These are phyloP conservation scores for Colletotrichum falcatum DNA, from an alignment of 2,329 filamentous ascomycete genomes.

Conservation along the genomic window DNA sequence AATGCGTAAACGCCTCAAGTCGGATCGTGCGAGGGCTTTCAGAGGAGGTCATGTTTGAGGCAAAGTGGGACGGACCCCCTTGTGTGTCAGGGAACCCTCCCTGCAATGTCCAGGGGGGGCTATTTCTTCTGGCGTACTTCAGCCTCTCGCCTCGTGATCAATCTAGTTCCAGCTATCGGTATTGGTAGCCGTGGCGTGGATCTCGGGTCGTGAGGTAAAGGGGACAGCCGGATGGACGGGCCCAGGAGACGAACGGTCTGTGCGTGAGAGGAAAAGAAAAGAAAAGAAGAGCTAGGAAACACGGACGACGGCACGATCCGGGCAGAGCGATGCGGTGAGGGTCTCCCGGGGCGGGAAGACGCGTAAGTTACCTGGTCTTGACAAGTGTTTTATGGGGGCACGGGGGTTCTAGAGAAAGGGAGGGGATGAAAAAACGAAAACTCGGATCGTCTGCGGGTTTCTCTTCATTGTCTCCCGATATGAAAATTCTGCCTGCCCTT, in stretches of 20 bases:
- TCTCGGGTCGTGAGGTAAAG: no score
- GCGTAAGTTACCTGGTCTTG: not conserved
- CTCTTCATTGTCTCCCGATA: not conserved
- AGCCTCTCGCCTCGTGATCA: not conserved
- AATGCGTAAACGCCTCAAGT: not conserved
- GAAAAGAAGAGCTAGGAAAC: not conserved
- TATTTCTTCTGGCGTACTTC: constrained; percentile 3
- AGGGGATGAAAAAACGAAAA: not conserved
- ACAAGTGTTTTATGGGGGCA: not conserved
- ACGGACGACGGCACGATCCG: not conserved
- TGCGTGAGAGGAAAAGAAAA: not conserved
- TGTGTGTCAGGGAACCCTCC: not conserved
- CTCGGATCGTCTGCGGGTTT: not conserved
- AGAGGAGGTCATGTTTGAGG: not conserved
- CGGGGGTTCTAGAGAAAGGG: not conserved
- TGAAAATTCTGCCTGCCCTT: not conserved
- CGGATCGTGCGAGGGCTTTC: not conserved
- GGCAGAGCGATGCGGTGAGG: not conserved
- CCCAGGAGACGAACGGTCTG: not conserved
- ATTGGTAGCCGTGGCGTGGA: not conserved
- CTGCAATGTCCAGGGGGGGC: not conserved
- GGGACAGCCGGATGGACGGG: not conserved
- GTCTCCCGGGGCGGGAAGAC: no score
- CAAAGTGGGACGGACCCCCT: not conserved
- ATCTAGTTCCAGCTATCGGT: not conserved